A percentile compares a stretch with the other conserved stretches of the same genome.
Conservation (phyloP, 805 yeast species). For the Kodamaea restingae region DNA sequence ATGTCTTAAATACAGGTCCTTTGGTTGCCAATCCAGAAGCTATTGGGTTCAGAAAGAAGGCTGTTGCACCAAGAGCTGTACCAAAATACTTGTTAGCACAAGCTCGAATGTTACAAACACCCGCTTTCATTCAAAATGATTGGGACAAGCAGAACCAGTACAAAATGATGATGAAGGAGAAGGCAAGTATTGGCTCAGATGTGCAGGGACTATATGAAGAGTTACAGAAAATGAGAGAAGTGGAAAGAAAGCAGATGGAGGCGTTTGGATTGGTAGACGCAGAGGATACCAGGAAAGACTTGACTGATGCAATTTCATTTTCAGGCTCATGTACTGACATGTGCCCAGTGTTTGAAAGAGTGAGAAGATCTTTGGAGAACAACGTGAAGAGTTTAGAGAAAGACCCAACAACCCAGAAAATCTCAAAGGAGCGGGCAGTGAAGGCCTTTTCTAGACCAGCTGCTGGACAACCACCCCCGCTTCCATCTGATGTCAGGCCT, state of each 20-base stretch:
- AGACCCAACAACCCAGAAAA: constrained; percentile 50
- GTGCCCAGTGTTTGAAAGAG: constrained; percentile 94
- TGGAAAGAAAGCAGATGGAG: constrained; percentile 78
- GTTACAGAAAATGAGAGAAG: constrained; percentile 66
- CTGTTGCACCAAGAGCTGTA: constrained; percentile 20
- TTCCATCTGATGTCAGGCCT: constrained; percentile 96
- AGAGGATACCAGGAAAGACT: constrained; percentile 73
- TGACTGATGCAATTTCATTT: constrained; percentile 85
- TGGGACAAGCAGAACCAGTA: constrained; percentile 81
- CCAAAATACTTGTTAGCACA: constrained; percentile 37
- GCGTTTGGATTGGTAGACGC: constrained; percentile 77
- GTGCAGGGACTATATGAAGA: constrained; percentile 71
- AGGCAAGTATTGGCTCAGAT: constrained; percentile 44
- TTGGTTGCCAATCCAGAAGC: constrained; percentile 26
- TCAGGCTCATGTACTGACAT: constrained; percentile 86
- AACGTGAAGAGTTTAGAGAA: constrained; percentile 78
- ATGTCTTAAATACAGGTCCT: constrained; percentile 25
- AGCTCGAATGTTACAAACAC: constrained; percentile 32
- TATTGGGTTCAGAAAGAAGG: constrained; percentile 24
- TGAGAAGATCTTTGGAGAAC: constrained; percentile 80
- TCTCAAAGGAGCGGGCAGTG: constrained; percentile 60
- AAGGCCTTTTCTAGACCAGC: constrained; percentile 96
- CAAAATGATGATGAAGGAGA: constrained; percentile 52
- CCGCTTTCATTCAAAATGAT: constrained; percentile 33
- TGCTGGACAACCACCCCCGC: constrained; percentile 96